phyloP scores from a whole-genome alignment of 768 basidiomycete species.

The Mycena galopus region DNA sequence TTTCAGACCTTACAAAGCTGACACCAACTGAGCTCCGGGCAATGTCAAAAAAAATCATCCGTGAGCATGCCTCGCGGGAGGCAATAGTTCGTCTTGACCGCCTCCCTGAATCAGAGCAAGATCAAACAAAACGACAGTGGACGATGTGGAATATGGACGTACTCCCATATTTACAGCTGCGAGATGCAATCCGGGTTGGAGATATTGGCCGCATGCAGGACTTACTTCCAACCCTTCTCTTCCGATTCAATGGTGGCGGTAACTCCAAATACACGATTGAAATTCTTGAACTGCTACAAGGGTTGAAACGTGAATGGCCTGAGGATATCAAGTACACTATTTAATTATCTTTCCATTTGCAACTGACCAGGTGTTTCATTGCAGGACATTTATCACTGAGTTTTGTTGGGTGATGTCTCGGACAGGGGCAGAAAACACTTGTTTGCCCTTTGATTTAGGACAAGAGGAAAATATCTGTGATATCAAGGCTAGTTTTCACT shows the following conservation, averaged over 20 bases:
- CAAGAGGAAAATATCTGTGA: slow-evolving; percentile 37
- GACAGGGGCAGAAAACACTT: slow-evolving; percentile 11
- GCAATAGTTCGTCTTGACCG: slow-evolving; percentile 6
- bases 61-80: slow-evolving; percentile 34
- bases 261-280: slow-evolving; percentile 45
- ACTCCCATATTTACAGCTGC: slow-evolving; percentile 42
- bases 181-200: slow-evolving; percentile 41
- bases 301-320: slow-evolving; percentile 44
- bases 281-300: slow-evolving; percentile 44
- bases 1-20: slow-evolving; percentile 36
- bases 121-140: slow-evolving; percentile 17
- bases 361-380: background rate
- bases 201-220: slow-evolving; percentile 41
- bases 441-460: slow-evolving; percentile 28
- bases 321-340: slow-evolving; percentile 27
- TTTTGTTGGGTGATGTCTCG: slow-evolving; percentile 31
- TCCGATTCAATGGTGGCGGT: slow-evolving; percentile 42
- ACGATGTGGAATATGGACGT: slow-evolving; percentile 42
- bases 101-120: background rate
- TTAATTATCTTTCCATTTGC: background rate
- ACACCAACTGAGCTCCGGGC: slow-evolving; percentile 36
- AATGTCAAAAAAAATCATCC: slow-evolving; percentile 35
- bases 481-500: slow-evolving; percentile 25
- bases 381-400: slow-evolving; percentile 20
- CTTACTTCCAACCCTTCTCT: slow-evolving; percentile 40